A percentile compares a stretch with the other conserved stretches of the same genome.
phyloP scores from a whole-genome alignment of 2,329 filamentous ascomycete species.

The Stachybotrys elegans region DNA sequence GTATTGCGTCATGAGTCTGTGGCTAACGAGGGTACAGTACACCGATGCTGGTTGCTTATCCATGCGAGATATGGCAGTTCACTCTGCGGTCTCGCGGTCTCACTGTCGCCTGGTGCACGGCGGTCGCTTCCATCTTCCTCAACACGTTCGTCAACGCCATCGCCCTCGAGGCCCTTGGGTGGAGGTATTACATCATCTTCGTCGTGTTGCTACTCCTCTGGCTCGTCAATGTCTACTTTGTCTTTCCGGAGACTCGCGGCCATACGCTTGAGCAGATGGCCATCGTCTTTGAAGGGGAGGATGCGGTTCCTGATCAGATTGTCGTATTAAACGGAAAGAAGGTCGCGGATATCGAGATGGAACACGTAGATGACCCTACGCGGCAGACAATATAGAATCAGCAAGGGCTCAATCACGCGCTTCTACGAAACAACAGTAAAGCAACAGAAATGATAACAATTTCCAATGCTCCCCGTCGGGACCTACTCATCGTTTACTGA shows the following conservation, averaged over 20 bases:
- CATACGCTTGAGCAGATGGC: conserved; percentile 18
- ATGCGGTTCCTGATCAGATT: no score
- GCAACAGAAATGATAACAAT: no score
- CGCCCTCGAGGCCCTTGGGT: conserved; percentile 14
- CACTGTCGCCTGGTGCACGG: conserved; percentile 37
- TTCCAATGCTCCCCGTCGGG: no score
- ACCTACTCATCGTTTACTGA: no score
- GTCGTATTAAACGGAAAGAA: no score
- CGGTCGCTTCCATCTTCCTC: conserved; percentile 24
- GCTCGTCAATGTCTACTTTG: conserved; percentile 15
- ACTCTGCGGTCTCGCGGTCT: conserved; percentile 30
- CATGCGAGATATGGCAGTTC: conserved; percentile 27
- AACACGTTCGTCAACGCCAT: conserved; percentile 30
- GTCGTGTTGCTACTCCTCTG: conserved; percentile 13
- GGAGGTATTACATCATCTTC: conserved; percentile 14
- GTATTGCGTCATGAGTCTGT: no score
- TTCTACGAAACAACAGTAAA: no score
- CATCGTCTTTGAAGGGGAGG: conserved; percentile 15
- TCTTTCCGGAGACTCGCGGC: conserved; percentile 26
- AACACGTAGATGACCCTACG: no score
- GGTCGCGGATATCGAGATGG: no score
- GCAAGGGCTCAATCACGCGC: no score
- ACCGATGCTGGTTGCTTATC: conserved; percentile 38
- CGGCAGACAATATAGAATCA: no score
- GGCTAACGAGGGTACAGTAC: conserved; percentile 16